Base-by-base conservation (phyloP, 208 protist genomes). In the Balamuthia mandrillaris region DNA sequence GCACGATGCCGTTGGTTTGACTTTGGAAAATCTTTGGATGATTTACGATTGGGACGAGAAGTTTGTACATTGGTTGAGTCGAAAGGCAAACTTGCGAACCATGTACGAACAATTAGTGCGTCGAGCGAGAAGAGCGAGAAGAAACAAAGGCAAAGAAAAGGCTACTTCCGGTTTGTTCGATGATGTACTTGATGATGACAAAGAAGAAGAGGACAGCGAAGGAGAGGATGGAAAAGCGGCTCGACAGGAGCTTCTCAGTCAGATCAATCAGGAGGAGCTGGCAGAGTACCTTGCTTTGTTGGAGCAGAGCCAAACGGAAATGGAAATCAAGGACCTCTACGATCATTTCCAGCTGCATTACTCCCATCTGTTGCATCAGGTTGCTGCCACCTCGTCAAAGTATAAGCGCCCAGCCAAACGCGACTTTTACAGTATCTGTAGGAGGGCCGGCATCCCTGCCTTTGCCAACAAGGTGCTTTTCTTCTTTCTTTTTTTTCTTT, bases 41-140 rank as follows among this genome's bases (percentile, higher is more conserved):
- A 78, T 78, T 9, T 78, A 78, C 45, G 24, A 58, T 12, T 78
- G 68, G 68, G 68, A 78, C 37, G 68, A 78, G 54, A 78, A 78
- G 45, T 78, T 78, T 24, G 54, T 78, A 16, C 39, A 78, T 44
- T 35, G 45, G 14, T 27, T 78, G 27, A 52, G 41, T 27, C 45
- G 54, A n/a, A 78, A 78, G 45, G 31, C 68, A 21, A 78, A 78
- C n/a, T 44, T 78, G 10, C 39, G 68, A 12, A 10, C 39, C 39
- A 78, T 52, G 68, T 78, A 78, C 68, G 33, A n/a, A n/a, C n/a
- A n/a, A n/a, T n/a, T n/a, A n/a, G n/a, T n/a, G n/a, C n/a, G n/a
- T n/a, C n/a, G n/a, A n/a, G n/a, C n/a, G n/a, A n/a, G n/a, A n/a
- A n/a, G n/a, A n/a, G n/a, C n/a, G n/a, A n/a, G n/a, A n/a, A n/a